Conservation (phyloP, 257 asterid species). For the Thymus quinquecostatus region DNA sequence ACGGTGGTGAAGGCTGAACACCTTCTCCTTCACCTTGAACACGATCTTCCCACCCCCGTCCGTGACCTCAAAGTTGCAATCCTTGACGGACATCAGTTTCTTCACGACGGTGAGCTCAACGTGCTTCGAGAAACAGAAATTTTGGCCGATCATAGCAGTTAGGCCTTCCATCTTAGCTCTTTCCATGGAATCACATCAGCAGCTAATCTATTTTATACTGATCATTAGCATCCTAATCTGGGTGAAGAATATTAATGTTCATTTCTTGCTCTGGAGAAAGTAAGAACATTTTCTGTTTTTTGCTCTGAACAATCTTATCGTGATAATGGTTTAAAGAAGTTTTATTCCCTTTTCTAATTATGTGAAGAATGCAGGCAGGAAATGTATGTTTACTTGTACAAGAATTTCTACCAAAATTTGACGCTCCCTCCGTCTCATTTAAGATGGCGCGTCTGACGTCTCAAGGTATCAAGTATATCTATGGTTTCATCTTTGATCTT, state of each 20-base stretch:
- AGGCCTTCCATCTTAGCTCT: not conserved
- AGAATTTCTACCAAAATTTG: too few species aligned
- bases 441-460: too few species aligned
- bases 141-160: conserved; percentile 39
- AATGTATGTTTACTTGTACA: too few species aligned
- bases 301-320: not conserved
- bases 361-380: not conserved
- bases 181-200: not conserved
- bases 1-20: conserved; percentile 49
- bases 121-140: conserved; percentile 43
- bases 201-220: conserved; percentile 3
- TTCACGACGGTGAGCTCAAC: conserved; percentile 42
- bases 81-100: conserved; percentile 44
- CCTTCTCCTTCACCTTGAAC: conserved; percentile 48
- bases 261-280: not conserved
- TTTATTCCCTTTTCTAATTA: not conserved
- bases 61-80: conserved; percentile 47
- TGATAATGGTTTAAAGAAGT: not conserved
- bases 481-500: too few species aligned
- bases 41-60: conserved; percentile 47
- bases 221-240: not conserved
- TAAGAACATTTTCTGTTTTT: not conserved
- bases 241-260: conserved; percentile 12
- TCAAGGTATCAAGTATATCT: too few species aligned
- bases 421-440: too few species aligned